Evolutionary conservation across 495 filamentous ascomycete species (phyloP), one percentile per base, ranked within the genome.

Genomic region (Glarea lozoyensis): DNA sequence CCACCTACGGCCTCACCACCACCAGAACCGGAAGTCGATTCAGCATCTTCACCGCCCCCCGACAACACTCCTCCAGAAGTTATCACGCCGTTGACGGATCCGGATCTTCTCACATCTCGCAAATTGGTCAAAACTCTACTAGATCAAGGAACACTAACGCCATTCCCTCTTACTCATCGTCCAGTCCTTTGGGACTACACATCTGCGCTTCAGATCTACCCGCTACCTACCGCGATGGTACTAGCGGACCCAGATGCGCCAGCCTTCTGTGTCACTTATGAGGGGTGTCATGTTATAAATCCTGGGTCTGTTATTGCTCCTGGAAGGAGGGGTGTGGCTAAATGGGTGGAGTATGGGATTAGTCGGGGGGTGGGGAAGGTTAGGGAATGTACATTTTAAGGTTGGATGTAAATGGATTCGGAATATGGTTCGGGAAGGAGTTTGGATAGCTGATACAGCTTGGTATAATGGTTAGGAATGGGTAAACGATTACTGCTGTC

Each of bases 211-310:
- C 75, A 82, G 36, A 68, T 98, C 11, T 97, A 95, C 57, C 92
- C 92, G 10, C 60, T 97, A 29, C 92, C 92, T 4, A 90, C 82
- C 11, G 77, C 81, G 0, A 55, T 97, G 50, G 76, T 94, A 17
- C 61, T 98, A 15, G 80, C 83, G 4, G 92, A 98, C 55, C 67
- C 83, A 3, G 83, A 89, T 25, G 78, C 79, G 18, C 76, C 81
- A 32, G 70, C 88, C 0, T 97, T 93, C 55, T 79, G 79, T 43
- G 66, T 94, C 32, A 92, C 84, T 13, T 96, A 96, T 55, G 88
- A 95, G 61, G 90, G 88, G 2, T 97, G 92, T 54, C 81, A 88
- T 68, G 90, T 95, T 2, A 84, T 98, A 76, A 98, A 98, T 56
- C 92, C 92, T 0, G 92, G 87, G 10, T 68, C 70, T 34, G 63